Evolutionary conservation across 2,329 filamentous ascomycete species (phyloP).

Genomic region (Setomelanomma holmii): DNA sequence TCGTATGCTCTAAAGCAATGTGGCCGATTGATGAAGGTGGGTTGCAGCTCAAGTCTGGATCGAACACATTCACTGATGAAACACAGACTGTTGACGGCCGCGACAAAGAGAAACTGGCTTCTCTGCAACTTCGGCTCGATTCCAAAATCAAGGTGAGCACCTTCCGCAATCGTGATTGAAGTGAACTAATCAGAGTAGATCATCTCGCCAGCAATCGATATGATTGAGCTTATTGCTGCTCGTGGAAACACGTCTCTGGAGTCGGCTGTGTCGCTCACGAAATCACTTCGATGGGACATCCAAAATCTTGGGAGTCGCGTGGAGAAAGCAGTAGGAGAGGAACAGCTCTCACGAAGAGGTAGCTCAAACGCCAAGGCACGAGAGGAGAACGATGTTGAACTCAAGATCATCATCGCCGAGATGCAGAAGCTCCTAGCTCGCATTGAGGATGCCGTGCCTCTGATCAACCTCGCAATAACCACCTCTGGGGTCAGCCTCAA

Average conservation of each 20-base stretch:
- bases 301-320: constrained; percentile 78
- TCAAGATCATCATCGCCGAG: constrained; percentile 73
- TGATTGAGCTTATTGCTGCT: constrained; percentile 86
- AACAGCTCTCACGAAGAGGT: constrained; percentile 60
- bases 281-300: constrained; percentile 82
- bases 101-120: constrained; percentile 73
- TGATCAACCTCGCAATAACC: constrained; percentile 92
- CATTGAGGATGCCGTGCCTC: constrained; percentile 89
- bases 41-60: too few relatives aligned
- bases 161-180: background rate
- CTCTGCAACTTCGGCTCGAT: constrained; percentile 76
- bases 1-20: constrained; percentile 85
- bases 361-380: constrained; percentile 58
- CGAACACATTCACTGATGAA: constrained; percentile 2
- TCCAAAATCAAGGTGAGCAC: constrained; percentile 78
- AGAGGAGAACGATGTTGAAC: constrained; percentile 67
- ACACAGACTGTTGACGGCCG: constrained; percentile 67
- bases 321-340: constrained; percentile 70
- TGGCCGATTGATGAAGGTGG: constrained; percentile 72
- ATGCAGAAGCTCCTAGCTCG: constrained; percentile 76
- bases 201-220: constrained; percentile 87
- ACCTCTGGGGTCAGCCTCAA: constrained; percentile 90
- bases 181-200: constrained; percentile 61
- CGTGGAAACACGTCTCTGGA: constrained; percentile 82
- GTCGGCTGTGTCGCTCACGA: constrained; percentile 83